Evolutionary conservation across 768 basidiomycete genomes (phyloP).

Genomic region (Pleurotus ostreatus): DNA sequence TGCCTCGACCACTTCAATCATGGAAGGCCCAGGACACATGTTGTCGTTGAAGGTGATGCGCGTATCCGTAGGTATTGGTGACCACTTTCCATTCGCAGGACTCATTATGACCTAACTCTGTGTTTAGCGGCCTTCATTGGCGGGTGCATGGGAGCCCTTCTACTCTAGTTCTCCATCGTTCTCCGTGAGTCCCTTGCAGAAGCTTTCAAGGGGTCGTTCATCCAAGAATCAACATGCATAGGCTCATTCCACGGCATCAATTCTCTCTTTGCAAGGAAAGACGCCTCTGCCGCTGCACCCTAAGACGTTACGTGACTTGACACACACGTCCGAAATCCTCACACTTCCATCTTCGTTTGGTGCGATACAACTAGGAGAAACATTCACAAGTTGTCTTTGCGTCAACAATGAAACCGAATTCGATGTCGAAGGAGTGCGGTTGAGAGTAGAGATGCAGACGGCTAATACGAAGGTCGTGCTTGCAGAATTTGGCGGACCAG

Average conservation of each 20-base stretch:
- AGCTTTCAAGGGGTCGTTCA: background rate
- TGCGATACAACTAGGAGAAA: slow-evolving; percentile 84
- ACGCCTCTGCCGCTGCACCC: slow-evolving; percentile 71
- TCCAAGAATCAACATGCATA: slow-evolving; percentile 14
- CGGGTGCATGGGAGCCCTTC: slow-evolving; percentile 81
- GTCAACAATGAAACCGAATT: slow-evolving; percentile 74
- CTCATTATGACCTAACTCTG: slow-evolving; percentile 5
- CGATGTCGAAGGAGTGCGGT: slow-evolving; percentile 56
- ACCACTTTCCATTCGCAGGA: slow-evolving; percentile 5
- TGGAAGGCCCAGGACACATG: slow-evolving; percentile 59
- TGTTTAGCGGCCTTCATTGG: slow-evolving; percentile 65
- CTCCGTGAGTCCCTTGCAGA: slow-evolving; percentile 39
- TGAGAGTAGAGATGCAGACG: slow-evolving; percentile 87
- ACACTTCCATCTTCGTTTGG: slow-evolving; percentile 83
- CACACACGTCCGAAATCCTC: slow-evolving; percentile 73
- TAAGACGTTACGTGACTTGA: slow-evolving; percentile 80
- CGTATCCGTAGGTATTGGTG: slow-evolving; percentile 62
- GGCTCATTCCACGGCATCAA: slow-evolving; percentile 72
- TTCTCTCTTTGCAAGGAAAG: slow-evolving; percentile 72
- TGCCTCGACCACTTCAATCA: background rate
- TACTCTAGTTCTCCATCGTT: slow-evolving; percentile 81
- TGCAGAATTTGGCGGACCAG: slow-evolving; percentile 58
- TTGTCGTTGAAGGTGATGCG: slow-evolving; percentile 86
- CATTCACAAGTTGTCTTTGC: slow-evolving; percentile 77
- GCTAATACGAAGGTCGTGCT: slow-evolving; percentile 58